Evolutionary conservation across 2,329 filamentous ascomycete genomes (phyloP).

Genomic region (Phaeoacremonium minimum): DNA sequence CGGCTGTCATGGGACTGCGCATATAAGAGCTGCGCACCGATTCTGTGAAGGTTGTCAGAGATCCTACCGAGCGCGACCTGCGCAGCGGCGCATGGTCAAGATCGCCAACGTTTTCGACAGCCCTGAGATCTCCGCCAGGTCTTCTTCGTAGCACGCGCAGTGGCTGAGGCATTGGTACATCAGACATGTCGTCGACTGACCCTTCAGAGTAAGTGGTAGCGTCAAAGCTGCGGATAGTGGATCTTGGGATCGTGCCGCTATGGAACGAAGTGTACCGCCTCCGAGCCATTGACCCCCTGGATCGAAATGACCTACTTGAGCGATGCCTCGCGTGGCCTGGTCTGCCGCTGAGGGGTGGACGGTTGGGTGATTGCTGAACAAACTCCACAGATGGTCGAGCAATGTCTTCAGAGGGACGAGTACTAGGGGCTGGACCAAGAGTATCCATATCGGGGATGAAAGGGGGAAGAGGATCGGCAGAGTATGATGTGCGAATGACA

Average conservation of each 20-base stretch:
- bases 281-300: slow-evolving; percentile 46
- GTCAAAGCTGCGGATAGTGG: slow-evolving; percentile 56
- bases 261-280: slow-evolving; percentile 57
- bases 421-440: slow-evolving; percentile 17
- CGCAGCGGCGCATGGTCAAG: slow-evolving; percentile 44
- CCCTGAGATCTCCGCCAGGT: slow-evolving; percentile 71
- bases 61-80: slow-evolving; percentile 54
- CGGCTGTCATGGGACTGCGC: slow-evolving; percentile 26
- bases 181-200: slow-evolving; percentile 43
- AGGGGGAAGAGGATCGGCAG: slow-evolving; percentile 37
- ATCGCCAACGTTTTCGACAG: slow-evolving; percentile 61
- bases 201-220: slow-evolving; percentile 50
- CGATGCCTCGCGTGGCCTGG: slow-evolving; percentile 38
- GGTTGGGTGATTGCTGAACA: slow-evolving; percentile 22
- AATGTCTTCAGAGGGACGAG: slow-evolving; percentile 6
- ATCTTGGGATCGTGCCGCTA: slow-evolving; percentile 46
- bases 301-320: slow-evolving; percentile 44
- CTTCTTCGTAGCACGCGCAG: slow-evolving; percentile 63
- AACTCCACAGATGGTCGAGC: slow-evolving; percentile 25
- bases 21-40: slow-evolving; percentile 56
- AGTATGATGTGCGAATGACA: slow-evolving; percentile 27
- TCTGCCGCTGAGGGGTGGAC: slow-evolving; percentile 24
- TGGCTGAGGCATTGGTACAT: slow-evolving; percentile 43
- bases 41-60: slow-evolving; percentile 55
- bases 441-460: slow-evolving; percentile 43